These are phyloP conservation scores for Colletotrichum magnum DNA, from an alignment of 2,329 filamentous ascomycete species.

Conservation along the genomic window DNA sequence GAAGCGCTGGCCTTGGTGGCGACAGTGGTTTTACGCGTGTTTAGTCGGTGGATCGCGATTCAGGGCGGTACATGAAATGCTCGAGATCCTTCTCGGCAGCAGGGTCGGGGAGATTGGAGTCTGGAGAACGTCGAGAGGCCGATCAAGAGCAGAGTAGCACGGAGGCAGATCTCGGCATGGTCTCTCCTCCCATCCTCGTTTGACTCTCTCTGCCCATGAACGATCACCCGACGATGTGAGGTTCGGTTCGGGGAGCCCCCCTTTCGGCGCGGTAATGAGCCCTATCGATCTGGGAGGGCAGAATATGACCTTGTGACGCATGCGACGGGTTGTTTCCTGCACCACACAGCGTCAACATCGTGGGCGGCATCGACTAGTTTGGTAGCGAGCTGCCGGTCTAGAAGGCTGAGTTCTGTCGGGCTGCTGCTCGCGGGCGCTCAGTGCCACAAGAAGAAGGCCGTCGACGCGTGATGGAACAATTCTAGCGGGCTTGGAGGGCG, in stretches of 20 bases:
- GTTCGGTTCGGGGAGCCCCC: constrained; percentile 21
- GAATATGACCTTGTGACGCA: constrained; percentile 5
- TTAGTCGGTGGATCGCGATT: constrained; percentile 15
- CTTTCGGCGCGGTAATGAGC: constrained; percentile 8
- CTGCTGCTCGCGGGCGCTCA: neutral
- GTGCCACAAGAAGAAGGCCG: constrained; percentile 21
- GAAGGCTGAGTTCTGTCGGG: too few species aligned
- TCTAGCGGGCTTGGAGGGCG: constrained; percentile 33
- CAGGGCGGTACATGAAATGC: constrained; percentile 13
- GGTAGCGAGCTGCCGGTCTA: too few species aligned
- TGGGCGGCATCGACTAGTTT: neutral
- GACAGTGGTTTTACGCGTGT: constrained; percentile 24
- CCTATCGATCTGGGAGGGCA: neutral
- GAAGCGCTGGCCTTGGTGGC: constrained; percentile 18
- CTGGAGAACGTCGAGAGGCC: neutral
- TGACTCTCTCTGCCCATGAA: neutral
- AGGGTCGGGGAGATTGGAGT: neutral
- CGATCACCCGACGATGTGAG: constrained; percentile 26
- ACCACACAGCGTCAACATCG: neutral
- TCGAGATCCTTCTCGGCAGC: neutral
- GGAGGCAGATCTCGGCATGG: constrained; percentile 1
- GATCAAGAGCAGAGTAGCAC: neutral
- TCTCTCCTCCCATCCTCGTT: neutral
- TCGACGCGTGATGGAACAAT: constrained; percentile 26
- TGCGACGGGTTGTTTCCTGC: neutral